Conservation (phyloP, 306 rosid species). For the Prunus davidiana region DNA sequence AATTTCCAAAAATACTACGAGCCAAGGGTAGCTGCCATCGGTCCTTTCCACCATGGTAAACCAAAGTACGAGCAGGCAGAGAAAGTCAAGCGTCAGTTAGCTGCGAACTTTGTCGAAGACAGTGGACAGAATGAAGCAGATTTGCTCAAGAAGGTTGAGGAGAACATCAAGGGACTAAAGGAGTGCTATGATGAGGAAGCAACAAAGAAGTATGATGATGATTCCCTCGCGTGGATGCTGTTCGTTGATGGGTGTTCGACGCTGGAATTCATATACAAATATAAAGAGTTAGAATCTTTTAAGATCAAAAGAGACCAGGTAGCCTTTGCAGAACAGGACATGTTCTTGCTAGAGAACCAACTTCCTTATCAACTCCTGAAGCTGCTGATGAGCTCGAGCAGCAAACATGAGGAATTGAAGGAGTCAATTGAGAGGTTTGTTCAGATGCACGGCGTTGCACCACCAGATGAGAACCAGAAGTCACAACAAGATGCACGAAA, state of each 20-base stretch:
- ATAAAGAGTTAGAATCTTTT: fast-evolving
- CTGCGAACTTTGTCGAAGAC: neutral
- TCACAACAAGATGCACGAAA: fast-evolving
- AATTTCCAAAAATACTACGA: neutral
- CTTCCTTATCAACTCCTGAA: constrained; percentile 8
- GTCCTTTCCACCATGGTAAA: constrained; percentile 23
- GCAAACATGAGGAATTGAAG: fast-evolving
- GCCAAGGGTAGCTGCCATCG: constrained; percentile 14
- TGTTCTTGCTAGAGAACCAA: constrained; percentile 18
- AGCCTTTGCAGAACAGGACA: neutral
- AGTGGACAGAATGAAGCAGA: fast-evolving
- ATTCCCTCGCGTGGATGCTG: neutral
- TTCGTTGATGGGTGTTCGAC: constrained; percentile 3
- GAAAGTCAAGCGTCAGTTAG: neutral
- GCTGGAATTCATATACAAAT: neutral
- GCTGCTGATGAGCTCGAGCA: neutral
- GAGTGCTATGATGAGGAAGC: neutral
- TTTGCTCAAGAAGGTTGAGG: neutral
- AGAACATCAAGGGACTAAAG: neutral
- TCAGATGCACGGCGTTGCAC: too few species aligned
- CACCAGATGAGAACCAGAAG: too few species aligned
- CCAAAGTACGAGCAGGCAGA: neutral
- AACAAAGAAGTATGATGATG: too few species aligned
- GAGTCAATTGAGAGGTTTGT: too few species aligned
- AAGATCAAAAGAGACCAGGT: neutral